Evolutionary conservation across 352 stramenopile species (phyloP), one percentile per base, ranked within the genome.

Genomic region (Pythium rhizo-oryzae): DNA sequence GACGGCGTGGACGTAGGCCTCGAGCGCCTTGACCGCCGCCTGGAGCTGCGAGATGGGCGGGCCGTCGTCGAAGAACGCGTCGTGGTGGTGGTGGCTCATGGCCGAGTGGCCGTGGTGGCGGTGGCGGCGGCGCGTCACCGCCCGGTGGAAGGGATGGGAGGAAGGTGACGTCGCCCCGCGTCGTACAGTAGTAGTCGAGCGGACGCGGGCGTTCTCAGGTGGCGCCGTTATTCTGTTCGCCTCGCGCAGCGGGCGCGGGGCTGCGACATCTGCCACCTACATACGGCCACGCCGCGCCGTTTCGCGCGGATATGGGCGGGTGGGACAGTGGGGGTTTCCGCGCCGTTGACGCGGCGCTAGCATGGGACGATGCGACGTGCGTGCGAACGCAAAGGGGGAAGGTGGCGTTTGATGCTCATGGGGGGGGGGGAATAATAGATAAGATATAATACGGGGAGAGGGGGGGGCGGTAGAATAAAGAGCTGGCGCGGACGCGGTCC

Each of bases 61-160:
- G 11, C 77, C 74, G 57, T 84, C 77, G 56, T 84, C 74, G 53
- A 70, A 73, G 60, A 84, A 81, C 18, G 71, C 65, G 52, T 84
- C 76, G 44, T 72, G 69, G 59, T 77, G 55, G n/a, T n/a, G n/a
- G 59, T 77, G 55, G 73, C 76, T 82, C 64, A 65, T 66, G 52
- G 39, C 24, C 16, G 21, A 13, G 57, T 21, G 30, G 30, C 8
- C 8, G 19, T n/a, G 28, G 28, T 33, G 28, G 28, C 28, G 3
- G 24, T 24, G 13, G 13, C 4, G 23, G 49, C 19, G 30, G 37
- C 53, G 53, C 53, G 53, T 60, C 53, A 60, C n/a, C 53, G 1
- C n/a, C 7, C 18, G 2, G n/a, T 5, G 51, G 51, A 23, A 43
- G 24, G 55, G 39, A 24, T 15, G 33, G 9, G 19, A n/a, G 12